Evolutionary conservation across 441 rosid species (phyloP).

Genomic region (Erysimum pusillum): DNA sequence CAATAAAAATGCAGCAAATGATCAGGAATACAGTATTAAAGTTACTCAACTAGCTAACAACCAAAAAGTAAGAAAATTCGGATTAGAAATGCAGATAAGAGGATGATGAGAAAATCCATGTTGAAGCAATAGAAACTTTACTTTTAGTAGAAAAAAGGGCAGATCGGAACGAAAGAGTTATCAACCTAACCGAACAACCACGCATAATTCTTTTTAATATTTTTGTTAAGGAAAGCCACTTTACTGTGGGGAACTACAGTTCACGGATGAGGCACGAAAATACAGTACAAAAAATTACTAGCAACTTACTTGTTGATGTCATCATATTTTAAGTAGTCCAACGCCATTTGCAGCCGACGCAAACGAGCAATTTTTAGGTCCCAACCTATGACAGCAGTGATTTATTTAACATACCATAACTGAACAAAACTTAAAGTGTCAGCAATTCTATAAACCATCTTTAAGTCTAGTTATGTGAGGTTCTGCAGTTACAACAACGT

Average conservation of each 20-base stretch:
- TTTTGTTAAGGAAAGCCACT: slow-evolving; percentile 9
- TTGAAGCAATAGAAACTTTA: slow-evolving; percentile 7
- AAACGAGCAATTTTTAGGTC: slow-evolving; percentile 77
- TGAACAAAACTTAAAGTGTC: slow-evolving; percentile 34
- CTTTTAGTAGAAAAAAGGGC: slow-evolving; percentile 7
- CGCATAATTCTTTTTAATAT: slow-evolving; percentile 11
- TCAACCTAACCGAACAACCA: slow-evolving; percentile 36
- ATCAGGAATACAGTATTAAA: slow-evolving; percentile 18
- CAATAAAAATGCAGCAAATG: slow-evolving; percentile 23
- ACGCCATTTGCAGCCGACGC: slow-evolving; percentile 82
- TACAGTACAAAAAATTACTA: slow-evolving; percentile 20
- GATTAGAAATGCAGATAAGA: slow-evolving; percentile 26
- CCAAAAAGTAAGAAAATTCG: slow-evolving; percentile 1
- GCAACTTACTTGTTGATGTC: slow-evolving; percentile 86
- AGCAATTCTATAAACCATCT: slow-evolving; percentile 29
- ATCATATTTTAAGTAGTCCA: slow-evolving; percentile 88
- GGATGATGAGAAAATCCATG: slow-evolving; percentile 21
- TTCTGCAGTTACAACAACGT: slow-evolving; percentile 24
- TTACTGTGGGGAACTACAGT: slow-evolving; percentile 23
- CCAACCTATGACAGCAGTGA: slow-evolving; percentile 78
- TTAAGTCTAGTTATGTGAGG: slow-evolving; percentile 32
- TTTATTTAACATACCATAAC: slow-evolving; percentile 38
- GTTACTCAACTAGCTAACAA: slow-evolving; percentile 14
- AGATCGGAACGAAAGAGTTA: slow-evolving; percentile 21
- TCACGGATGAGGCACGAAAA: slow-evolving; percentile 15